Conservation (phyloP, 2,329 filamentous ascomycete species). For the Calonectria pseudoreteaudii region DNA sequence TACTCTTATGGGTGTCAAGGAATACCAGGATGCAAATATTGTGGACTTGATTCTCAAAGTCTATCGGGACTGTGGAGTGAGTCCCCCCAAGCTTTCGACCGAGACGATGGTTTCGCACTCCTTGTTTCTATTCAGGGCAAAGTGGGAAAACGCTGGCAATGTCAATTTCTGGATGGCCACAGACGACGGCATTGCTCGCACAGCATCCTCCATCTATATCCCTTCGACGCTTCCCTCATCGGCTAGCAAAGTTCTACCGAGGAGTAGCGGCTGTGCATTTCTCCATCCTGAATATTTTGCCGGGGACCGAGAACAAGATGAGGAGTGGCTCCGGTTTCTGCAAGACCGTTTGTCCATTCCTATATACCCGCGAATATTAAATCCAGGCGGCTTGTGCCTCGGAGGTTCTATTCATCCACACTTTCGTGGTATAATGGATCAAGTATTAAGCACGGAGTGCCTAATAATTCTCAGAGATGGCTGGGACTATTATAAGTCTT, state of each 20-base stretch:
- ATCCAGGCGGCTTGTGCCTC: not conserved
- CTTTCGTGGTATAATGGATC: not conserved
- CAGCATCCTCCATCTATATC: constrained; percentile 4
- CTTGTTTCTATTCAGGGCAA: not conserved
- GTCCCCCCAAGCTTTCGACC: not conserved
- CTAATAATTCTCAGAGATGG: constrained; percentile 10
- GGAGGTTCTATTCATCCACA: not conserved
- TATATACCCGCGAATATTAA: constrained; percentile 1
- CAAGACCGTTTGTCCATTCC: not conserved
- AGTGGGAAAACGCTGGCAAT: not conserved
- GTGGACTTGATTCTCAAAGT: not conserved
- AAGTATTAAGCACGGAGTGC: not conserved
- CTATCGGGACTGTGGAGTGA: not conserved
- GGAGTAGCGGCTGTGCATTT: not conserved
- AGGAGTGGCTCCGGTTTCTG: constrained; percentile 7
- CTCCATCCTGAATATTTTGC: not conserved
- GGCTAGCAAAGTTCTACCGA: not conserved
- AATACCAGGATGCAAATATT: not conserved
- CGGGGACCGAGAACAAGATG: not conserved
- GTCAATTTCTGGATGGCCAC: constrained; percentile 4
- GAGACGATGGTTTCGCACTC: not conserved
- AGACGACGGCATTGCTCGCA: not conserved
- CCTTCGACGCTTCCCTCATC: not conserved
- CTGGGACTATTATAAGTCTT: constrained; percentile 3
- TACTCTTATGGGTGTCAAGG: not conserved